phyloP scores from a whole-genome alignment of 805 yeast species.

The Teunomyces cretensis region DNA sequence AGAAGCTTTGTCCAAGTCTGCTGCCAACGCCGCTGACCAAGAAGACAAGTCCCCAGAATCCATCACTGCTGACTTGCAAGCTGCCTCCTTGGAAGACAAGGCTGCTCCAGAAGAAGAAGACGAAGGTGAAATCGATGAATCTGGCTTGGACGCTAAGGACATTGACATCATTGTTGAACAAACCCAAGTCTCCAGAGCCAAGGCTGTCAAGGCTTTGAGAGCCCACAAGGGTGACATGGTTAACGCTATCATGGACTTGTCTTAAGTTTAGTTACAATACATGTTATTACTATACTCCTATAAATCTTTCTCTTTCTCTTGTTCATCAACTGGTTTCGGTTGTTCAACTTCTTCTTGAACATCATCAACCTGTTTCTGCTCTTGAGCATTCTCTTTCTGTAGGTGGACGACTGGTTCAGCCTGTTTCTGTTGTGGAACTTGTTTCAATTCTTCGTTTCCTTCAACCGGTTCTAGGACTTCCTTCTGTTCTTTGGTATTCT shows the following conservation, averaged over 20 bases:
- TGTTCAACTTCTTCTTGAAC: not conserved
- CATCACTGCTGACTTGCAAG: slow-evolving; percentile 79
- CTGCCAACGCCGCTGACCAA: slow-evolving; percentile 35
- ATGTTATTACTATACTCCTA: not conserved
- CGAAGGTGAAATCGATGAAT: slow-evolving; percentile 76
- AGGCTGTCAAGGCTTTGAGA: slow-evolving; percentile 89
- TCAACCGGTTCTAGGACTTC: too few relatives aligned
- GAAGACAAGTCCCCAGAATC: slow-evolving; percentile 69
- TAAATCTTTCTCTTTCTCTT: not conserved
- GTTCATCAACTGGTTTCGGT: too few relatives aligned
- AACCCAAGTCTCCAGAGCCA: slow-evolving; percentile 82
- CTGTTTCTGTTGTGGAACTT: not conserved
- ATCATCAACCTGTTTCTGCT: not conserved
- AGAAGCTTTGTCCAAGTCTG: slow-evolving; percentile 46
- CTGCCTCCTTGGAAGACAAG: slow-evolving; percentile 52
- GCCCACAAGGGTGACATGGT: slow-evolving; percentile 92
- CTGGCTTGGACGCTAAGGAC: slow-evolving; percentile 81
- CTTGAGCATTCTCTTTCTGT: too few relatives aligned
- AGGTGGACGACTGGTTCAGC: not conserved
- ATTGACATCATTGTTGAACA: slow-evolving; percentile 87
- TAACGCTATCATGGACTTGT: slow-evolving; percentile 88
- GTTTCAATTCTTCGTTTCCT: too few relatives aligned
- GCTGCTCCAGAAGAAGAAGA: slow-evolving; percentile 54
- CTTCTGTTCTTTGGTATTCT: too few relatives aligned
- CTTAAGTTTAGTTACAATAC: slow-evolving; percentile 22